Evolutionary conservation across 2,329 filamentous ascomycete genomes (phyloP), one percentile per base, ranked within the genome.

Genomic region (Trichophyton rubrum): DNA sequence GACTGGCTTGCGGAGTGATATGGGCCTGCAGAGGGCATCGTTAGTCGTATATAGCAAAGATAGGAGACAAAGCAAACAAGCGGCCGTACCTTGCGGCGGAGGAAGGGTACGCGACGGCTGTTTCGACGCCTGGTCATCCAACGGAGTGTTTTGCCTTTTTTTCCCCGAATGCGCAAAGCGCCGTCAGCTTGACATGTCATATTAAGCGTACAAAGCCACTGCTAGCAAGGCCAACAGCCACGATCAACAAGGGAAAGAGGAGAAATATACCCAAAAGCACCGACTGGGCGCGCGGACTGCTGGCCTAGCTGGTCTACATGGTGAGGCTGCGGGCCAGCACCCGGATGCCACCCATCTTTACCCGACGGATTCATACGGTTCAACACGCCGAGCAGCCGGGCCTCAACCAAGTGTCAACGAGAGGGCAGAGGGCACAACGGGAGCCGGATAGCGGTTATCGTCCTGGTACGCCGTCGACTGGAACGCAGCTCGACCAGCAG

Each of bases 211-310:
- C 6, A 30, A 1, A 5, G 27, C 40, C 3, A 17, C 38, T 5
- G 11, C 4, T n/a, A 41, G 4, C 38, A n/a, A 43, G 6, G 15
- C 15, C n/a, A n/a, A 7, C n/a, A 17, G 15, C 27, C 7, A 30
- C 27, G 6, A 30, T 30, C 27, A 30, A 30, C 27, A 5, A 30
- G 7, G n/a, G 40, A n/a, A 11, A 17, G 2, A 43, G 40, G n/a
- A n/a, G n/a, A n/a, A n/a, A 67, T 71, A 64, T 74, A 77, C 75
- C 73, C 72, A 68, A 75, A 78, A 30, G 73, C 72, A 49, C 73
- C 74, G 65, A 77, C 68, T 49, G 74, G 72, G 63, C 75, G 72
- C 11, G 35, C 40, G 64, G 72, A 69, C 63, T 73, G 73, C 66
- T 73, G 74, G 66, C 67, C 74, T 69, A 74, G 70, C 64, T 71